Evolutionary conservation across 768 basidiomycete genomes (phyloP), one percentile per base, ranked within the genome.

Genomic region (Vararia minispora): DNA sequence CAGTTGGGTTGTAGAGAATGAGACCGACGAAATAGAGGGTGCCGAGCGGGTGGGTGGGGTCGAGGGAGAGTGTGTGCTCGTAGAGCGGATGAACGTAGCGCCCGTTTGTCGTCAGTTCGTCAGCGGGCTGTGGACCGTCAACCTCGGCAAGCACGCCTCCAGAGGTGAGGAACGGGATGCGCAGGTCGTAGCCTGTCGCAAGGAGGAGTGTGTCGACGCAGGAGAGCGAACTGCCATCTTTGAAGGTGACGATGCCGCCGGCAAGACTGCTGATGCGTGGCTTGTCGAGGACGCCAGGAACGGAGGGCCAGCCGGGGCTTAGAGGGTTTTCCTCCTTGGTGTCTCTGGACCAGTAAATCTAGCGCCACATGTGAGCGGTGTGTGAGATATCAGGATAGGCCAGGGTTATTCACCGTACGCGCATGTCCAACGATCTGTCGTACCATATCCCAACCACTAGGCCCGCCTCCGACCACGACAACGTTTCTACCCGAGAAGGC

Each of bases 11-110:
- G 34, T 59, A 51, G 4, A 64, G 59, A 2, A 71, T 71, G 3
- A 76, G 58, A 2, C 74, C 72, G 41, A 76, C 58, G 52, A 78
- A 74, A 5, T 69, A 62, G 18, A 76, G 64, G 11, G 73, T 69
- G 27, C 64, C 72, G 2, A 62, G 52, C 1, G 74, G 74, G 38
- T 71, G 57, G 5, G 54, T 50, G 4, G 64, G 49, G 14, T 64
- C 62, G 28, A 76, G 54, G 10, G 68, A 70, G 45, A 79, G 64
- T 18, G 76, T 65, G 52, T 74, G 69, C 21, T 57, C 51, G 49
- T 72, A 62, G 5, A 77, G 52, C 1, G 76, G 75, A 50, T 69
- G 72, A 28, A 78, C 63, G 48, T 76, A 74, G 1, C 60, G 61
- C 16, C 61, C 48, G 54, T 78, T 79, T 21, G 62, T 69, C n/a